These are phyloP conservation scores for Tricholoma sp. DNA, from an alignment of 768 basidiomycete genomes.

Conservation along the genomic window DNA sequence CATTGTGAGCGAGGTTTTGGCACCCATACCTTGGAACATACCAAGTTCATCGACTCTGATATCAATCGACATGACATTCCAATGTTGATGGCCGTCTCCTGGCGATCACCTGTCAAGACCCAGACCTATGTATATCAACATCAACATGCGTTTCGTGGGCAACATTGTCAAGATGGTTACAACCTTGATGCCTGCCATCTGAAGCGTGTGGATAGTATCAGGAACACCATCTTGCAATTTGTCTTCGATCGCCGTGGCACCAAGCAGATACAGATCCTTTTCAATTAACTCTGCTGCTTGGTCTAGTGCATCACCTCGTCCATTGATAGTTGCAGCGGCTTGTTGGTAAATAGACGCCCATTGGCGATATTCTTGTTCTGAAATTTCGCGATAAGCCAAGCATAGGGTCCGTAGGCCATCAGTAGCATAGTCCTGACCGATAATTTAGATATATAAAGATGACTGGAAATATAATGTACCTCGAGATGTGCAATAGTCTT, in stretches of 20 bases:
- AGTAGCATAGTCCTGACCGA: conserved; percentile 82
- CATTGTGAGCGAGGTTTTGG: not conserved
- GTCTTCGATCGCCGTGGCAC: conserved; percentile 98
- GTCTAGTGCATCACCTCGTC: conserved; percentile 92
- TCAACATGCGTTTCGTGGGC: conserved; percentile 1
- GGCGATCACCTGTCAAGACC: conserved; percentile 97
- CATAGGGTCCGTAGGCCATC: conserved; percentile 97
- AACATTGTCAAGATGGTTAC: conserved; percentile 1
- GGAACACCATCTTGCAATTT: conserved; percentile 98
- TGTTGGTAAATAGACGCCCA: conserved; percentile 88
- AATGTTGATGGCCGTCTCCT: conserved; percentile 99
- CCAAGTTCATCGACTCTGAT: conserved; percentile 97
- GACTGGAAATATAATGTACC: conserved; percentile 37
- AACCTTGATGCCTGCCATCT: conserved; percentile 97
- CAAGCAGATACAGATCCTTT: conserved; percentile 86
- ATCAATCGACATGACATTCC: conserved; percentile 97
- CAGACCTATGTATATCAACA: conserved; percentile 55
- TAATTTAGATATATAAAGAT: conserved; percentile 2
- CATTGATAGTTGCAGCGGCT: conserved; percentile 93
- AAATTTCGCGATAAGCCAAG: conserved; percentile 88
- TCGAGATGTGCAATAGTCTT: conserved; percentile 88
- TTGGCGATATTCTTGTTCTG: conserved; percentile 84
- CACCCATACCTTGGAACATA: conserved; percentile 28
- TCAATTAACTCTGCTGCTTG: conserved; percentile 94
- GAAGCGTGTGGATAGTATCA: conserved; percentile 94